Evolutionary conservation across 257 asterid genomes (phyloP).

Genomic region (Leptodermis oblonga): DNA sequence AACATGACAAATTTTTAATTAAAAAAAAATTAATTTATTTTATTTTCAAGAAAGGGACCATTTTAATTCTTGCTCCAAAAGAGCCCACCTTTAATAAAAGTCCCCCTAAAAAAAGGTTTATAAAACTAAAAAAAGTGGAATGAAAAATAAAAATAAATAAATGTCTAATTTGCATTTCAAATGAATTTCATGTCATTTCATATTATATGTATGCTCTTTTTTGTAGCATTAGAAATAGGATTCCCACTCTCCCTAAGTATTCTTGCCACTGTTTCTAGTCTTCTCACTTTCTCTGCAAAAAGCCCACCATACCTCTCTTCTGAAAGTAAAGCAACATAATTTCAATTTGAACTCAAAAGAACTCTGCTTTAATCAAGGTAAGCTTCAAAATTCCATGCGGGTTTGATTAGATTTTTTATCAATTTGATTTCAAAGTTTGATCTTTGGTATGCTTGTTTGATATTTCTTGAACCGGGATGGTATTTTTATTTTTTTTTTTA

Average conservation of each 20-base stretch:
- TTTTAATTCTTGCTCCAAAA: not conserved
- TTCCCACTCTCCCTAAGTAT: not conserved
- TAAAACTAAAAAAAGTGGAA: too few relatives aligned
- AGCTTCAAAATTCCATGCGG: not conserved
- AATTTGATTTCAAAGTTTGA: not conserved
- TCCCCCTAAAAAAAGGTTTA: not conserved
- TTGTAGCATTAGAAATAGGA: not conserved
- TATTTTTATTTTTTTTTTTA: too few relatives aligned
- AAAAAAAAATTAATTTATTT: not conserved
- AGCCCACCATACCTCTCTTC: not conserved
- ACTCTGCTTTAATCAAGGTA: conserved; percentile 8
- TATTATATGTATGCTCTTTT: too few relatives aligned
- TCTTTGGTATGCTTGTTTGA: not conserved
- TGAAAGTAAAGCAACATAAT: not conserved
- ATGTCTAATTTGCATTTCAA: not conserved
- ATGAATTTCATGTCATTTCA: not conserved
- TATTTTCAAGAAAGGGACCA: conserved; percentile 2
- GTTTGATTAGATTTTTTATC: not conserved
- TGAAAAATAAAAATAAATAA: not conserved
- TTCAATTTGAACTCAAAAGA: not conserved
- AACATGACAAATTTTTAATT: not conserved
- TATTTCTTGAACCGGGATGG: conserved; percentile 6
- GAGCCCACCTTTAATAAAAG: not conserved
- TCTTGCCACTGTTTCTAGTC: conserved; percentile 7
- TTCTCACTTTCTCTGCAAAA: not conserved